phyloP scores from a whole-genome alignment of 129 eudicot genomes.

The Oenanthe sinensis region DNA sequence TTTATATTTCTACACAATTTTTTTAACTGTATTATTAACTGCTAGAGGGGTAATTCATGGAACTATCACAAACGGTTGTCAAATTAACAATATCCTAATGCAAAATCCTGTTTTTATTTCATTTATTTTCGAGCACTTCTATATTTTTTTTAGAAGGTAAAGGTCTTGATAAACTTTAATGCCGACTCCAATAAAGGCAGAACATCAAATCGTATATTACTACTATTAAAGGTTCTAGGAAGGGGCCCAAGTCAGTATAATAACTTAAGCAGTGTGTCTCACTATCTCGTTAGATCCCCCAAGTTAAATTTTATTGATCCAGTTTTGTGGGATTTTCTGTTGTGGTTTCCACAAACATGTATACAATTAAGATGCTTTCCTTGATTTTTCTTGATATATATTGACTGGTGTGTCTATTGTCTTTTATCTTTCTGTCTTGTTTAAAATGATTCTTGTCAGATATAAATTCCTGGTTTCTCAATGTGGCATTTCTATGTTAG shows the following conservation, averaged over 20 bases:
- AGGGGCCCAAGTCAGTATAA: background rate
- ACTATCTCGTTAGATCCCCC: background rate
- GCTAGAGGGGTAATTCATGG: background rate
- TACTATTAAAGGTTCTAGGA: background rate
- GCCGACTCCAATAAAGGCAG: background rate
- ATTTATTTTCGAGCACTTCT: background rate
- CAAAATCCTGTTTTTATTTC: background rate
- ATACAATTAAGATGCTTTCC: background rate
- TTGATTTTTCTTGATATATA: background rate
- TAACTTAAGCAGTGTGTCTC: background rate
- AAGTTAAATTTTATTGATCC: background rate
- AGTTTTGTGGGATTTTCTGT: background rate
- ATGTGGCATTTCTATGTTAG: conserved; percentile 21
- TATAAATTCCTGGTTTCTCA: conserved; percentile 11
- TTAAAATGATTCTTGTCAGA: background rate
- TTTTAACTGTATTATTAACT: background rate
- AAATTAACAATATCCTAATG: background rate
- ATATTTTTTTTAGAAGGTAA: background rate
- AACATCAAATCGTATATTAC: background rate
- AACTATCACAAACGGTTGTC: background rate
- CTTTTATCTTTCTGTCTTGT: background rate
- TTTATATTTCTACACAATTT: background rate
- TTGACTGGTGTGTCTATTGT: background rate
- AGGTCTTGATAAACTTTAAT: background rate
- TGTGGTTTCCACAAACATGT: background rate